A percentile compares a stretch with the other conserved stretches of the same genome.
These are phyloP conservation scores for Biscogniauxia mediterranea DNA, from an alignment of 2,329 filamentous ascomycete genomes.

Conservation along the genomic window DNA sequence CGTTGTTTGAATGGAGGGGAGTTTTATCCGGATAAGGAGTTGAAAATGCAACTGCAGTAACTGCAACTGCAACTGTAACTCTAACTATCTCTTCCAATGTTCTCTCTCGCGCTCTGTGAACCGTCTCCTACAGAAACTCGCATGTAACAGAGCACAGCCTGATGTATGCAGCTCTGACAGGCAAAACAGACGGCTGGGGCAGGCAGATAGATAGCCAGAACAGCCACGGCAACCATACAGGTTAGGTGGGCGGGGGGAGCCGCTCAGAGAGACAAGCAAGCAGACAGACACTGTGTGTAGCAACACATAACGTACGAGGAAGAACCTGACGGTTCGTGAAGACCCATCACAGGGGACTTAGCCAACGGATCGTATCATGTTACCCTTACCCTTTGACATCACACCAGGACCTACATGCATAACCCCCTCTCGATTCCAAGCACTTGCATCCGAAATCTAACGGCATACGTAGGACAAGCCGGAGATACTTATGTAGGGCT, in stretches of 20 bases:
- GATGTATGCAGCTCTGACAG: neutral
- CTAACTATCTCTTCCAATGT: too few species aligned
- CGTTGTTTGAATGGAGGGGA: neutral
- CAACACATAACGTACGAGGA: neutral
- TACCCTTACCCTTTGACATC: neutral
- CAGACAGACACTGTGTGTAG: neutral
- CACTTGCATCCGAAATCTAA: neutral
- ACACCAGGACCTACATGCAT: neutral
- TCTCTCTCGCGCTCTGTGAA: neutral
- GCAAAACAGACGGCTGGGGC: neutral
- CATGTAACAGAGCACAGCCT: neutral
- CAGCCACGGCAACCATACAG: neutral
- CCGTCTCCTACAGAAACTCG: too few species aligned
- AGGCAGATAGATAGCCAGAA: neutral
- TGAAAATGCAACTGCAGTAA: neutral
- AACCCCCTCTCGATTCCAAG: too few species aligned
- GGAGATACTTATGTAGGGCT: neutral
- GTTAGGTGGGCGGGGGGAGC: neutral
- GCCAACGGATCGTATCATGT: neutral
- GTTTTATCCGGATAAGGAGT: neutral
- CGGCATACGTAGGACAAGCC: neutral
- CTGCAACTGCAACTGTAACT: too few species aligned
- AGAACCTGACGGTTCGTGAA: neutral
- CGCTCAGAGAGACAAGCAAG: neutral
- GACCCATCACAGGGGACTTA: neutral